Base-by-base conservation (phyloP, 78 protist species). In the Dictyostelium discoideum region DNA sequence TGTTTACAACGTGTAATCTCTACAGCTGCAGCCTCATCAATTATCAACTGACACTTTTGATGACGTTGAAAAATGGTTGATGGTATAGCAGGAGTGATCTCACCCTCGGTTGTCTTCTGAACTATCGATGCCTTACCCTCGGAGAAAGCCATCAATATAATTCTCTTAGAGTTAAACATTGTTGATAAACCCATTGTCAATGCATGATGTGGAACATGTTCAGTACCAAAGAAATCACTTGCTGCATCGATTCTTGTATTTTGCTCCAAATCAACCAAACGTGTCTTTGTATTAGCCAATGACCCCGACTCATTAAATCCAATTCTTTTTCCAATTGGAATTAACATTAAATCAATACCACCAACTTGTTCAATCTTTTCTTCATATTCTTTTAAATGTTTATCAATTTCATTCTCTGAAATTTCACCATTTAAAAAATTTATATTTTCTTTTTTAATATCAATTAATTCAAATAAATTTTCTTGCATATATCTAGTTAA, bases 291-390 rank as follows among this genome's bases (percentile, higher is more conserved):
- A 20, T 69, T 42, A 0, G 24, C 8, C 16, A 26, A 16, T 50
- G 97, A 80, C 16, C 98, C 98, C 2, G 99, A 98, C 65, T 98
- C 99, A 84, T 98, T 98, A 93, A 98, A 98, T 16, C 98, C 99
- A n/a, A 98, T 98, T 95, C 98, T 98, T n/a, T 94, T 76, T 2
- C 98, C 99, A 65, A 98, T 85, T 50, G 98, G 98, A 11, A 94
- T 92, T 13, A 98, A 57, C 72, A 96, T 94, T 44, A 98, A 85
- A 74, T 98, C 98, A 63, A 98, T 88, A 42, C 98, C 98, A 16
- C 98, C 98, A 24, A 16, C 81, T 24, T 24, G 37, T 42, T 63
- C 13, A 22, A 98, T 97, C 86, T 69, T 57, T 24, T 74, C 82
- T 92, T 98, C 98, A 79, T 80, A 98, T 10, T 29, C 82, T n/a